Base-by-base conservation (phyloP, 2,329 filamentous ascomycete species). In the Aureobasidium sp. region DNA sequence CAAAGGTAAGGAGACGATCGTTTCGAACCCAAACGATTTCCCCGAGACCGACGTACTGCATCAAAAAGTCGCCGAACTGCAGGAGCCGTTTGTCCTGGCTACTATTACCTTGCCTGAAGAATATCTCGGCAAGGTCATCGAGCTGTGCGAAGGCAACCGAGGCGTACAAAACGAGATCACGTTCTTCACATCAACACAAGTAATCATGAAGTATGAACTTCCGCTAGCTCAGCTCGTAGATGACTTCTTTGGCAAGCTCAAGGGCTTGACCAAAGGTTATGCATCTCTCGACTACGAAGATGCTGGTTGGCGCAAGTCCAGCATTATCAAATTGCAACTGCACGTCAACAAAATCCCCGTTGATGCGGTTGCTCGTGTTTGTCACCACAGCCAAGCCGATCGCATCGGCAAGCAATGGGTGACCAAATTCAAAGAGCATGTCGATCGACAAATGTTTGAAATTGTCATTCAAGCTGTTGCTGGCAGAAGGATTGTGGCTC, bases 281-380 rank as follows among this genome's bases (percentile, higher is more conserved):
- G 94, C 94, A 0, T 94, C 89, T 39, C 82, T 99, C 5, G 94
- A 99, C 74, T 99, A 99, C 72, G 94, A 99, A 76, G 94, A 99
- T 68, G 88, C 91, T 0, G 93, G 90, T 0, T 99, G 91, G 84
- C 85, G 88, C 27, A 77, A 83, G 63, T 90, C 88, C 69, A 85
- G 86, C 64, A 85, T 99, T 44, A 85, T 90, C 64, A 97, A 97
- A 75, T 81, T 99, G 41, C 91, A 97, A 73, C 80, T 99, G 2
- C 82, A 97, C 8, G 93, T 99, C 65, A 99, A 99, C 75, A 95
- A 94, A 73, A 81, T 84, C 30, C 89, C 94, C 0, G 94, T 99
- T 2, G 94, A 99, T 75, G 94, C 94, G 11, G 91, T 99, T 21
- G 87, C 90, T n/a, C 86, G 93, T 37, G 86, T 99, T 3, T 84